Conservation (phyloP, 2,329 filamentous ascomycete species). For the Aspergillus unguis region DNA sequence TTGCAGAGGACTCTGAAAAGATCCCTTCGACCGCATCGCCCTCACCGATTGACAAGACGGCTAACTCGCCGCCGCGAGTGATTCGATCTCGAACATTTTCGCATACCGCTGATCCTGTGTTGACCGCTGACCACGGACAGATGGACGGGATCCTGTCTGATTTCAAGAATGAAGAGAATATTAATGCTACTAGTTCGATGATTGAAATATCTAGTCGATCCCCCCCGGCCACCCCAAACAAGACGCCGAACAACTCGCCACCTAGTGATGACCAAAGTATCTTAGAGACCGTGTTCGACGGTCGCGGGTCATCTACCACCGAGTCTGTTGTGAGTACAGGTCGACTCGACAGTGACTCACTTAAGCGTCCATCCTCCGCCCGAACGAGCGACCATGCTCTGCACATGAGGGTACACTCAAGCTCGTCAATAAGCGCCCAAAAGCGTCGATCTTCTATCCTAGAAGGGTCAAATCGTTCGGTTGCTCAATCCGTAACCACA, state of each 20-base stretch:
- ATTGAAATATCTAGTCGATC: slow-evolving; percentile 65
- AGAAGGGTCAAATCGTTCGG: slow-evolving; percentile 27
- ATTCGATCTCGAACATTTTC: slow-evolving; percentile 63
- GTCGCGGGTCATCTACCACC: slow-evolving; percentile 50
- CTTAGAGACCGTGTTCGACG: slow-evolving; percentile 36
- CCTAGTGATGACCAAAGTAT: slow-evolving; percentile 35
- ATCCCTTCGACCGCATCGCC: slow-evolving; percentile 22
- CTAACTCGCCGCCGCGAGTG: slow-evolving; percentile 50
- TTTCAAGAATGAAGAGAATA: slow-evolving; percentile 54
- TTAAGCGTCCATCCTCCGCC: slow-evolving; percentile 29
- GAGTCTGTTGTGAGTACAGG: slow-evolving; percentile 39
- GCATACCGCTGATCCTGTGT: slow-evolving; percentile 60
- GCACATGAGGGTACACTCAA: slow-evolving; percentile 23
- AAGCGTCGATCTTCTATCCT: slow-evolving; percentile 29
- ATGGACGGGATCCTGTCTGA: slow-evolving; percentile 61
- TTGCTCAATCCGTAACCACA: slow-evolving; percentile 23
- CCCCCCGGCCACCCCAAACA: slow-evolving; percentile 52
- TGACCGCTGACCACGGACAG: slow-evolving; percentile 65
- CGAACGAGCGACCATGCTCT: slow-evolving; percentile 23
- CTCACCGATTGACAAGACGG: slow-evolving; percentile 33
- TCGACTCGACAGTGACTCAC: slow-evolving; percentile 20
- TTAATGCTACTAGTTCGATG: slow-evolving; percentile 62
- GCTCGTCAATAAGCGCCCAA: slow-evolving; percentile 26
- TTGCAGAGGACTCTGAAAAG: slow-evolving; percentile 21
- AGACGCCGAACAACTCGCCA: slow-evolving; percentile 47